Percentiles rank a stretch among this genome's conserved stretches.
These are phyloP conservation scores for Bipolaris victoriae DNA, from an alignment of 2,329 filamentous ascomycete species.

Conservation along the genomic window DNA sequence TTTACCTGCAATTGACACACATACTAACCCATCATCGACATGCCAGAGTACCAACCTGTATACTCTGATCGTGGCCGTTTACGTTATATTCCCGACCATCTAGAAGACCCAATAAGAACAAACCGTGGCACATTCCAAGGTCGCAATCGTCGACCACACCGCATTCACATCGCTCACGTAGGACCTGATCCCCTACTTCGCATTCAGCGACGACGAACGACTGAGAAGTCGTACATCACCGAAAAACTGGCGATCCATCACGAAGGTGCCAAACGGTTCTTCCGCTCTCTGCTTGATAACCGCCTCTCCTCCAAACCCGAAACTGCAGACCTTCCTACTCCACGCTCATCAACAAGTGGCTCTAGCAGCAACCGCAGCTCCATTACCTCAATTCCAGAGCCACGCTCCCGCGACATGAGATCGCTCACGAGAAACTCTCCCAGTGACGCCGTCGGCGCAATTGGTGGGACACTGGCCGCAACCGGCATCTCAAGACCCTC, in stretches of 20 bases:
- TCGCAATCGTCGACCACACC: conserved; percentile 60
- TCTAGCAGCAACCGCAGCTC: conserved; percentile 34
- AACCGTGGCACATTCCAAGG: conserved; percentile 54
- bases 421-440: conserved; percentile 48
- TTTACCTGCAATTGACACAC: conserved; percentile 24
- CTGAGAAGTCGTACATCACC: conserved; percentile 45
- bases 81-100: conserved; percentile 47
- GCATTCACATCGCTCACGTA: conserved; percentile 62
- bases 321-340: conserved; percentile 27
- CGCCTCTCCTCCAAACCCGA: conserved; percentile 36
- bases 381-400: conserved; percentile 35
- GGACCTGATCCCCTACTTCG: conserved; percentile 49
- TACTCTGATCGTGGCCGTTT: conserved; percentile 49
- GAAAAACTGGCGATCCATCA: conserved; percentile 59
- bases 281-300: conserved; percentile 54
- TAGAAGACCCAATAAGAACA: conserved; percentile 32
- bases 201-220: conserved; percentile 38
- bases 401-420: conserved; percentile 48
- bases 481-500: conserved; percentile 50
- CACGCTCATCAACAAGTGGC: conserved; percentile 36
- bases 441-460: conserved; percentile 39
- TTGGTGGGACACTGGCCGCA: conserved; percentile 42
- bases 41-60: conserved; percentile 49
- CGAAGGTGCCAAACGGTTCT: conserved; percentile 57
- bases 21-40: conserved; percentile 42